Base-by-base conservation (phyloP, 768 basidiomycete species). In the Gelatoporia subvermispora region DNA sequence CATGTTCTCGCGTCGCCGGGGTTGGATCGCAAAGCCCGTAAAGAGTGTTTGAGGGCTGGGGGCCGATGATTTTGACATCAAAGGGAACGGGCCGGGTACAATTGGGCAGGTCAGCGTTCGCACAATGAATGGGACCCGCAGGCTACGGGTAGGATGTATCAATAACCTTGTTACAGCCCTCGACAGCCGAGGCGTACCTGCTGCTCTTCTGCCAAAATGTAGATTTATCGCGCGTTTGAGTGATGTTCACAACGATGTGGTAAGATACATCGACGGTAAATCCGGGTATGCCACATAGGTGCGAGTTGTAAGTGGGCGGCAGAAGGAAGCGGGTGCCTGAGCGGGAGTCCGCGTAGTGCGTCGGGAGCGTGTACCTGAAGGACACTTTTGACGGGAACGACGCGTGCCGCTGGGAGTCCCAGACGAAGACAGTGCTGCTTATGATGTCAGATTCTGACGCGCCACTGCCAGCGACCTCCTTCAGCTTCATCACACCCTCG, bases 391-490 rank as follows among this genome's bases (percentile, higher is more conserved):
- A 40, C 1, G 62, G 62, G 48, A 63, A 53, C 3, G 56, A 35
- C 3, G 52, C 48, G 23, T 54, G 18, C 18, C 46, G 42, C 7
- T 49, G n/a, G 7, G 58, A 44, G 8, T 55, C 42, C 62, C 62
- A 63, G 4, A 48, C 40, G 50, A 56, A 63, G 7, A 60, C 43
- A 15, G 37, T 45, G 23, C 58, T 53, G 35, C 53, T 47, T 2
- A 63, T 13, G 18, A 60, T 41, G n/a, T 49, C 24, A 15, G 52
- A 35, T 17, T 39, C 38, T 13, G 20, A n/a, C 17, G 49, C 21
- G 16, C 60, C 62, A 2, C 56, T 41, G 3, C 61, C 64, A 2
- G 59, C 65, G 3, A 61, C 31, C 39, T 65, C 66, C 36, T 62
- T 51, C 17, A 65, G 48, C 43, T 55, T 55, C 21, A 67, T 53